Base-by-base conservation (phyloP, 345 rosid genomes). In the Ceriops decandra region DNA sequence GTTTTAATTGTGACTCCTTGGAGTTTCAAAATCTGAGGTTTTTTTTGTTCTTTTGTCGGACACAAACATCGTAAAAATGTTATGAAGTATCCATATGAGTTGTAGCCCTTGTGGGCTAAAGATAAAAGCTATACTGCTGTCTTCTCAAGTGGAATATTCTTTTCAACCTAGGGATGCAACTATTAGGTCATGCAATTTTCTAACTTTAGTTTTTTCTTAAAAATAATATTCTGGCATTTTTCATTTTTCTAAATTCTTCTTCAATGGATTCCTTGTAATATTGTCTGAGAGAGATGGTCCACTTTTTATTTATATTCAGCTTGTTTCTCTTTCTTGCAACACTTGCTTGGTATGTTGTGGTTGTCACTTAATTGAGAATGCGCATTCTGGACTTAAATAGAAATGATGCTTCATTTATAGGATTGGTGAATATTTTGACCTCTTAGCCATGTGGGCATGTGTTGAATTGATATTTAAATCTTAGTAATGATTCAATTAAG, bases 21-120 rank as follows among this genome's bases (percentile, higher is more conserved):
- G 28, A 28, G 31, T n/a, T 68, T 20, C 57, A 59, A 28, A 58
- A 30, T 13, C 17, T 11, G 49, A 42, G 15, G 49, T 3, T 42
- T 42, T 42, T 42, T 49, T 68, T 0, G 19, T 27, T 7, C 38
- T 52, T 57, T 57, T 24, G 63, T 52, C 6, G 2, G 27, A 20
- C 38, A 27, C 13, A 0, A 13, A 20, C n/a, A 5, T 13, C 2
- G 0, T 17, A 52, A 56, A 63, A n/a, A 26, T 21, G 56, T 32
- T 62, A 15, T 71, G 38, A 49, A 24, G 4, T 61, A 47, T 31
- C n/a, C 6, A 35, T 24, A 8, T 27, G 35, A 32, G 35, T 32
- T 32, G 57, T 26, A 35, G 28, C 42, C 31, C 49, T 63, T 57
- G 30, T 49, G 24, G 59, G 65, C 33, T 28, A 65, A 65, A 57